These are phyloP conservation scores for Psidium friedrichsthalianum DNA, from an alignment of 345 rosid species.

Conservation along the genomic window DNA sequence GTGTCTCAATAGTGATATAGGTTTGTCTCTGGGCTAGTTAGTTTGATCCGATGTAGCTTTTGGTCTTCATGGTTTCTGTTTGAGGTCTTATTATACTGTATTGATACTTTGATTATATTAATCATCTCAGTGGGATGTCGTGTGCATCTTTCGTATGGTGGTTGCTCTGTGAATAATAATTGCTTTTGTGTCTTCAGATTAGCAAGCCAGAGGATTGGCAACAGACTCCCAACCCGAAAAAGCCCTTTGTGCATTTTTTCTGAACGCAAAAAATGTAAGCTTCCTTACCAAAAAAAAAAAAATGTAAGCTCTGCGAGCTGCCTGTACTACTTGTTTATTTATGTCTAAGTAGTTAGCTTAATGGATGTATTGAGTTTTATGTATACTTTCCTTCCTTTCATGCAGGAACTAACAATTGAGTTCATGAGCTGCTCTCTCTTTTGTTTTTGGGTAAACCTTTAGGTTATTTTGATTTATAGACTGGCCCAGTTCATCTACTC, in stretches of 20 bases:
- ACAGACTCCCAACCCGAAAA: slow-evolving; percentile 59
- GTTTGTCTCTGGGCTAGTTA: neutral
- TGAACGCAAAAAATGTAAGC: slow-evolving; percentile 91
- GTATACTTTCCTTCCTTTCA: neutral
- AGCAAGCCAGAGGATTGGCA: slow-evolving; percentile 81
- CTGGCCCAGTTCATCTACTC: neutral
- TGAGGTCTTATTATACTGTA: neutral
- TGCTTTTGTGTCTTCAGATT: slow-evolving; percentile 38
- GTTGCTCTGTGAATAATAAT: slow-evolving; percentile 7
- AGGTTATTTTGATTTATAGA: neutral
- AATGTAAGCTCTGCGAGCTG: slow-evolving; percentile 39
- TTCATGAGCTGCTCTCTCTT: neutral
- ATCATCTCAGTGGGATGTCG: neutral
- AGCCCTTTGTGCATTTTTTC: slow-evolving; percentile 69
- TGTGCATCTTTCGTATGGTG: slow-evolving; percentile 1
- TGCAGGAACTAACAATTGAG: neutral
- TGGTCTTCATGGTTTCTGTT: neutral
- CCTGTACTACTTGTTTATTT: neutral
- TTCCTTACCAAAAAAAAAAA: too few species aligned
- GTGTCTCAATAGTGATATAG: neutral
- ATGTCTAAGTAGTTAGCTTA: neutral
- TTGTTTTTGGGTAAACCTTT: neutral
- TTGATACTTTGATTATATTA: neutral
- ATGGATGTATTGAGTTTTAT: neutral
- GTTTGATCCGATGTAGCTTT: neutral